Conservation (phyloP, 495 filamentous ascomycete genomes). For the Lasiosphaeris hirsuta region DNA sequence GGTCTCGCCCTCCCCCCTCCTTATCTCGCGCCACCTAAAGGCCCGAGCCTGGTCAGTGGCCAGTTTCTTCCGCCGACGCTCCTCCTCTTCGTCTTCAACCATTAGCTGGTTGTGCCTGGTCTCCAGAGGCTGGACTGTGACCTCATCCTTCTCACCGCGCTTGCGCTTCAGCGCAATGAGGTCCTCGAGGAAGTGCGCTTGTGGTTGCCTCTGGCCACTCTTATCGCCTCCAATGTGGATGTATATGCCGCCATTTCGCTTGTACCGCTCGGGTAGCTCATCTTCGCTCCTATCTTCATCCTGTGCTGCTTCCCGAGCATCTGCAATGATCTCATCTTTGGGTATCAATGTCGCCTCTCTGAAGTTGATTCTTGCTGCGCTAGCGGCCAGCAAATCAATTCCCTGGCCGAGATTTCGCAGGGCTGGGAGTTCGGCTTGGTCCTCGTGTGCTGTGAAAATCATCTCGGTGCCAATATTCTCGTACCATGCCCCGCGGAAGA, state of each 20-base stretch:
- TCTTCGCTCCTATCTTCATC: conserved; percentile 16
- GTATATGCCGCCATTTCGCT: conserved; percentile 30
- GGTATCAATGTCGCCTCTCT: conserved; percentile 24
- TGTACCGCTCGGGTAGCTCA: conserved; percentile 31
- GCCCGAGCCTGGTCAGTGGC: conserved; percentile 24
- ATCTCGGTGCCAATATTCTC: conserved; percentile 78
- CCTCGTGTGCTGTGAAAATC: conserved; percentile 57
- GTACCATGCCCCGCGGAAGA: conserved; percentile 75
- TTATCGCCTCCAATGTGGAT: conserved; percentile 35
- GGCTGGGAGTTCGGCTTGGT: conserved; percentile 34
- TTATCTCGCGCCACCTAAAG: conserved; percentile 23
- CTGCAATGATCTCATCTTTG: conserved; percentile 4
- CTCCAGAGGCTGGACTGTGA: conserved; percentile 44
- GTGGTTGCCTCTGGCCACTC: conserved; percentile 35
- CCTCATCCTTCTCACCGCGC: conserved; percentile 53
- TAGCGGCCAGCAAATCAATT: conserved; percentile 62
- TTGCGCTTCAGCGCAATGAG: conserved; percentile 48
- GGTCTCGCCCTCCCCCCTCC: conserved; percentile 15
- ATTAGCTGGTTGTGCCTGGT: conserved; percentile 34
- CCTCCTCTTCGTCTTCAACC: conserved; percentile 30
- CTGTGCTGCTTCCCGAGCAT: background rate
- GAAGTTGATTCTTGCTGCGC: conserved; percentile 46
- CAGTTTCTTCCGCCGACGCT: conserved; percentile 26
- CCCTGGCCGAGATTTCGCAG: conserved; percentile 43
- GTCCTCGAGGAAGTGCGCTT: conserved; percentile 45